Base-by-base conservation (phyloP, 495 filamentous ascomycete species). In the Xylaria castorea region DNA sequence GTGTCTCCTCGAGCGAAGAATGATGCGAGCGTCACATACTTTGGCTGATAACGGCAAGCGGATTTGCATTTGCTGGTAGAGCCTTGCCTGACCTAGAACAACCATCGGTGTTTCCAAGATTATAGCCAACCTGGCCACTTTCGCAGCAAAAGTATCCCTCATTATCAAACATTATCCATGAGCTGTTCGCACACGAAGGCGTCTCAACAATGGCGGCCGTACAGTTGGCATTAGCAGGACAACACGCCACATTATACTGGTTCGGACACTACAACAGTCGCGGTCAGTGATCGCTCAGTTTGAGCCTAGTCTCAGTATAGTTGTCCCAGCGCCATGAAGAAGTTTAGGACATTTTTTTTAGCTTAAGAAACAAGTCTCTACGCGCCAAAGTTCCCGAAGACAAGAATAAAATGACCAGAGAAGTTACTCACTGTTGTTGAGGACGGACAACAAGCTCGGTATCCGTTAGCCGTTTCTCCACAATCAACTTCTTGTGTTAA, bases 151-250 rank as follows among this genome's bases (percentile, higher is more conserved):
- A 75, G 40, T 63, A 74, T 20, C 74, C 74, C 9, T 1, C 57
- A 22, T 75, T 75, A 22, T 75, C 71, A 34, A 64, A 75, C 74
- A 75, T 75, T 34, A 51, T 53, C 74, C 74, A 75, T 22, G 74
- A 74, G 30, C 25, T 22, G 22, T 75, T 71, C 62, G 74, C 74
- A 57, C 74, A 75, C 9, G 40, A 70, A 1, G 74, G 74, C 8
- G 22, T 65, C 27, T 73, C 68, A 57, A 38, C 68, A 32, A 73
- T 44, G 4, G 67, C 48, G 8, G 67, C 57, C 20, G 74, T 75
- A 53, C 71, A 75, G 44, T 75, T 75, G 16, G 25, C 51, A 69
- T 46, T 53, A 12, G 68, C 40, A 11, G 63, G 67, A 30, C 71
- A 75, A n/a, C 74, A 75, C 11, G 68, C 68, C 12, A 53, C 46